Base-by-base conservation (phyloP, 768 basidiomycete genomes). In the Coprinellus micaceus region DNA sequence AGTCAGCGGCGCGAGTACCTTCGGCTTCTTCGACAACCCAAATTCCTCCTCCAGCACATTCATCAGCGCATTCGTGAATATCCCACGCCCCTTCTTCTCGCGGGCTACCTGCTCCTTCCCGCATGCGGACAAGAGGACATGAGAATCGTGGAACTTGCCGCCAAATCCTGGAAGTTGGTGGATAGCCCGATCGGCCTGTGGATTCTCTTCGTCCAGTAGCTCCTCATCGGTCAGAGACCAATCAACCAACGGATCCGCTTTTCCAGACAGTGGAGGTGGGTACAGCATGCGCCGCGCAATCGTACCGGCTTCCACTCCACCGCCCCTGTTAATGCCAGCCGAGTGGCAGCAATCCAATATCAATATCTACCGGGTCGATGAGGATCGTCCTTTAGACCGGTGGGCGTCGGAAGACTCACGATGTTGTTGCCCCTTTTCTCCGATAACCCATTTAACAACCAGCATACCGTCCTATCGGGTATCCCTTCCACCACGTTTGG, bases 321-420 rank as follows among this genome's bases (percentile, higher is more conserved):
- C 25, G 40, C 44, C 26, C 13, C 77, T 69, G 11, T 66, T 71
- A 10, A 73, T 65, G 0, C 75, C 74, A 1, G 66, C 74, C 4
- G 79, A 75, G 58, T 70, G 66, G 59, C 78, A 80, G 48, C 79
- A 79, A 52, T 79, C 79, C 5, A 80, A 65, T 44, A 80, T 74
- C 15, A 80, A 62, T 11, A 73, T 77, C 79, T 80, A 52, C n/a
- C 11, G 28, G 44, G 12, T n/a, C 17, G 19, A 52, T 56, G 28
- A 28, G 48, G 7, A 19, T 30, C 40, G 11, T 19, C 13, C n/a
- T 17, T 10, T 15, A 22, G 26, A 26, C 13, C 29, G 1, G 15
- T 28, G 21, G 40, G 40, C 36, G 21, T 3, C 25, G 25, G 21
- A 39, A 6, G 1, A 47, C 77, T 33, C 39, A 76, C 78, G 19